Evolutionary conservation across 2,329 filamentous ascomycete species (phyloP).

Genomic region (Chaetomiaceae sp.): DNA sequence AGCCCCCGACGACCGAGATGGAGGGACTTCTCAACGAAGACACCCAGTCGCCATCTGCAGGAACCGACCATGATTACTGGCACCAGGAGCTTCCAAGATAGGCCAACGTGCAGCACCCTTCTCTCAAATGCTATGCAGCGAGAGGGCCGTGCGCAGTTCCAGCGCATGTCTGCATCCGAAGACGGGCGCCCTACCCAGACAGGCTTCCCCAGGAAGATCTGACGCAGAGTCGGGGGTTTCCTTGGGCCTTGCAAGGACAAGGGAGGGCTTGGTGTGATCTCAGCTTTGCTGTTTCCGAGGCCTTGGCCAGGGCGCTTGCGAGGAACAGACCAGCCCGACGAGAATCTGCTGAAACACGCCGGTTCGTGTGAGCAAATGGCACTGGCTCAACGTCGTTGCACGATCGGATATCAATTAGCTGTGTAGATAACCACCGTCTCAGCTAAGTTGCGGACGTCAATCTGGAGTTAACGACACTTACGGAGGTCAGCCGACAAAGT

Average conservation of each 20-base stretch:
- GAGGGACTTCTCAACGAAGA: not conserved
- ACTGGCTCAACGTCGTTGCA: not conserved
- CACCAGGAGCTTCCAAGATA: not conserved
- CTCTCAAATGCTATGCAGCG: not conserved
- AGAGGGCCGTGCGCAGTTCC: conserved; percentile 2
- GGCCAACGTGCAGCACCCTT: not conserved
- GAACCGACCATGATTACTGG: not conserved
- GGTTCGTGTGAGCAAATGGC: not conserved
- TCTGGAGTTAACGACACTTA: not conserved
- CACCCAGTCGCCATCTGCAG: not conserved
- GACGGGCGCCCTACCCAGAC: not conserved
- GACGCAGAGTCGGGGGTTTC: not conserved
- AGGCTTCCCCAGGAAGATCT: conserved; percentile 11
- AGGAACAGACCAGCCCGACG: not conserved
- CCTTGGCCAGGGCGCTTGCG: not conserved
- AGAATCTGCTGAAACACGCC: not conserved
- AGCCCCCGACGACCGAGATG: too few relatives aligned
- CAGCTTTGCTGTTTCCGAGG: not conserved
- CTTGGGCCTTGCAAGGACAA: not conserved
- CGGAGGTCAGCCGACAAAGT: not conserved
- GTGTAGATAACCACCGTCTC: not conserved
- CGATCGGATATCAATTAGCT: not conserved
- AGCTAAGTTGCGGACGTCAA: not conserved
- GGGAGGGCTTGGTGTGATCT: not conserved
- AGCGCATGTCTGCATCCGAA: not conserved